Base-by-base conservation (phyloP, 1,284 basidiomycete genomes). In the Ceratobasidium theobromae region DNA sequence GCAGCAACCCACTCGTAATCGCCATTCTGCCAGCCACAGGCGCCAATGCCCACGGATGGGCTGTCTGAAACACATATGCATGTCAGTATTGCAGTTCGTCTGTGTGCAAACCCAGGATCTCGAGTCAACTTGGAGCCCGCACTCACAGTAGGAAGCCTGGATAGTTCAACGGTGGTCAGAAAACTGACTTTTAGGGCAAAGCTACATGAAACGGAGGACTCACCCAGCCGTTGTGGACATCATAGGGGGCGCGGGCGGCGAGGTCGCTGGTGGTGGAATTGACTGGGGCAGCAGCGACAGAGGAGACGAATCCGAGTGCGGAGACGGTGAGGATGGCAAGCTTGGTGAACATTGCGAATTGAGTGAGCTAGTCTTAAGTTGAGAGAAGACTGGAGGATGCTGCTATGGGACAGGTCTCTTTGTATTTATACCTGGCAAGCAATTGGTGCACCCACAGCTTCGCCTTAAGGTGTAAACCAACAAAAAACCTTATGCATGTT, bases 1-100 rank as follows among this genome's bases (percentile, higher is more conserved):
- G 62, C 62, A 27, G 62, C 62, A 23, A 65, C 62, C 62, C 62
- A 65, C 38, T 65, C 58, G 38, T 64, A 3, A 25, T 64, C 58
- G 18, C 32, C 23, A 35, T 64, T 64, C 18, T 53, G 40, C 62
- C 62, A 65, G 51, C 62, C 62, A 23, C 62, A 65, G 2, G 62
- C 33, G 41, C 62, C 62, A 23, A 40, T 45, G 12, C 62, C 62
- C 2, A 38, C 62, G n/a, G 62, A 65, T 25, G 62, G 62, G 27
- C 32, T 53, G 18, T 65, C 62, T 65, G 18, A 18, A 38, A 52
- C 6, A 23, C 2, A 12, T 38, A 28, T 60, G 14, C n/a, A 45
- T 45, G 12, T 52, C 21, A 52, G 28, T 40, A n/a, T n/a, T 16
- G 16, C 35, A 38, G 14, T 43, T n/a, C 16, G 4, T 5, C 16